Conservation (phyloP, 768 basidiomycete species). For the Suillus fuscotomentosus region DNA sequence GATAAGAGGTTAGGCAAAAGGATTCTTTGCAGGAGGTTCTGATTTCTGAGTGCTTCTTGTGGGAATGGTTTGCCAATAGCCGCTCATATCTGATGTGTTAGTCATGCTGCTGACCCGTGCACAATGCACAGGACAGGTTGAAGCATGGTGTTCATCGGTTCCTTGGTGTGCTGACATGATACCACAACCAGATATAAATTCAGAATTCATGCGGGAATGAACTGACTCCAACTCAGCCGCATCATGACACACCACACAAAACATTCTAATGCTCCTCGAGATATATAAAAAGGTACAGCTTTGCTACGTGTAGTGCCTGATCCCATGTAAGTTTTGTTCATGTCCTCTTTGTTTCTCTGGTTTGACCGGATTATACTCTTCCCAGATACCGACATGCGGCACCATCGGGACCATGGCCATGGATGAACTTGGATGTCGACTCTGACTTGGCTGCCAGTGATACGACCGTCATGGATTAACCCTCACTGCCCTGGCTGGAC, state of each 20-base stretch:
- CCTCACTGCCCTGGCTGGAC: neutral
- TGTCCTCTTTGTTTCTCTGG: neutral
- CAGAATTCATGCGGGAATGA: neutral
- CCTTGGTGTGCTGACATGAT: neutral
- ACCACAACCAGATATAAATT: neutral
- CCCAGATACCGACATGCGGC: constrained; percentile 19
- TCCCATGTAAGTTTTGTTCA: neutral
- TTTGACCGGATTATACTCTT: no score
- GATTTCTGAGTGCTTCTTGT: neutral
- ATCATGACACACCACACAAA: neutral
- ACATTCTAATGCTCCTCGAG: neutral
- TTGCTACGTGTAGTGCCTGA: neutral
- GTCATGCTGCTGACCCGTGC: neutral
- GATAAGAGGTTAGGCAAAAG: neutral
- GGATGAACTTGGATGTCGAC: constrained; percentile 19
- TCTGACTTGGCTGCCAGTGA: no score
- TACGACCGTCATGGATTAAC: neutral
- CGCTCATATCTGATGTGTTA: neutral
- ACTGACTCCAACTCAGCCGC: neutral
- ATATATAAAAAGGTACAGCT: neutral
- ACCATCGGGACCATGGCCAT: constrained; percentile 34
- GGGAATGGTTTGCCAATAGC: neutral
- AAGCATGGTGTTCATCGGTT: neutral
- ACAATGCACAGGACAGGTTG: neutral
- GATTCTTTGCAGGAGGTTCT: neutral